Conservation (phyloP, 2,329 filamentous ascomycete species). For the Claviceps humidiphila region DNA sequence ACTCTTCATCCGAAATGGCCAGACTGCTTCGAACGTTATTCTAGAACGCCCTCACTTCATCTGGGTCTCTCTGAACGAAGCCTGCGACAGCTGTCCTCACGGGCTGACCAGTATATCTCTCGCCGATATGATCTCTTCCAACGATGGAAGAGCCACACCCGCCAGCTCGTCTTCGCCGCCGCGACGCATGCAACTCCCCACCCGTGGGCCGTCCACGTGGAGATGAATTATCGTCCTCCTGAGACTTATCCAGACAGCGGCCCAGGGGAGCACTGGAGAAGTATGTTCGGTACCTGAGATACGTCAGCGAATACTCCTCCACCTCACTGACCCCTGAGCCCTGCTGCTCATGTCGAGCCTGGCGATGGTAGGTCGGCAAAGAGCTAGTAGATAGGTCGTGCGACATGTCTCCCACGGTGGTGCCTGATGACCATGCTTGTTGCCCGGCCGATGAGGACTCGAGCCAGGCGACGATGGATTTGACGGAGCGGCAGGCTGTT, state of each 20-base stretch:
- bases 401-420: background rate
- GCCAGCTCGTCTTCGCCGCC: background rate
- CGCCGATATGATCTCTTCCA: background rate
- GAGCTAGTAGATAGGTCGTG: constrained; percentile 4
- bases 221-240: background rate
- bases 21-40: constrained; percentile 16
- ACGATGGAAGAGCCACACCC: too few relatives aligned
- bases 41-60: constrained; percentile 20
- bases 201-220: background rate
- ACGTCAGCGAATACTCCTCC: constrained; percentile 19
- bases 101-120: too few relatives aligned
- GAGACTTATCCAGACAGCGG: constrained; percentile 16
- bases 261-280: constrained; percentile 17
- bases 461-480: constrained; percentile 20
- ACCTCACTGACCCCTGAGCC: constrained; percentile 7
- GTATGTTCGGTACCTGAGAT: constrained; percentile 20
- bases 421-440: constrained; percentile 1
- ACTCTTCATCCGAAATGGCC: constrained; percentile 18
- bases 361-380: background rate
- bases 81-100: background rate
- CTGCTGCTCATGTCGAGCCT: background rate
- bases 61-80: constrained; percentile 8
- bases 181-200: background rate
- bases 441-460: constrained; percentile 12
- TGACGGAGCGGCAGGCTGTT: constrained; percentile 14